phyloP scores from a whole-genome alignment of 139 green algal genomes.

The Ettlia oleoabundans region DNA sequence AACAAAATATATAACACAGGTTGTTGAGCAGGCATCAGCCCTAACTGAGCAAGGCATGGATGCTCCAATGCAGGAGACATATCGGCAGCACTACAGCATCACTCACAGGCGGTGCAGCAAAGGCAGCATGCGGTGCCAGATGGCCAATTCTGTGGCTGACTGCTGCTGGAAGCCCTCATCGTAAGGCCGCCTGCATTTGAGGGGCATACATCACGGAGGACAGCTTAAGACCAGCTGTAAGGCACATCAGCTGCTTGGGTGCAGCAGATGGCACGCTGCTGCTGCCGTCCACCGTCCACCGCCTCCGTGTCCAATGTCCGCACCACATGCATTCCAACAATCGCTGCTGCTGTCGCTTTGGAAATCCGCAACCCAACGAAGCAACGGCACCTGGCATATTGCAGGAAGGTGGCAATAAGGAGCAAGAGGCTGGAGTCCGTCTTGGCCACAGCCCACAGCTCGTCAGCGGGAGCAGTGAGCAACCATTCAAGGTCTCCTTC shows the following conservation, averaged over 20 bases:
- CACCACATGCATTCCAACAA: neutral
- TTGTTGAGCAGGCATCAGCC: neutral
- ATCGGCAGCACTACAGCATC: no score
- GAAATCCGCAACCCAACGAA: neutral
- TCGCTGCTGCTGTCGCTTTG: neutral
- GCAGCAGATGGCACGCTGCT: no score
- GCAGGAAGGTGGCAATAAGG: constrained; percentile 40
- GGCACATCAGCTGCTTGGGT: no score
- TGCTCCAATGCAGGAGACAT: no score
- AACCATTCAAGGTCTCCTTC: constrained; percentile 25
- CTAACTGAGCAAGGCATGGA: no score
- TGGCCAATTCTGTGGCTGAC: neutral
- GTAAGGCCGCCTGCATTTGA: constrained; percentile 31
- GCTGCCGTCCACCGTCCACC: no score
- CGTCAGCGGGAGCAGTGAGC: neutral
- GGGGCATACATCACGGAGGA: no score
- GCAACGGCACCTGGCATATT: constrained; percentile 12
- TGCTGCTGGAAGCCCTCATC: constrained; percentile 28
- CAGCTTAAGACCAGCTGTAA: no score
- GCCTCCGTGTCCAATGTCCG: no score
- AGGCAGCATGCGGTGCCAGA: constrained; percentile 28
- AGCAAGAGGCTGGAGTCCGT: constrained; percentile 21
- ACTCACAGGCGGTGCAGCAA: constrained; percentile 41
- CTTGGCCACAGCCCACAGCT: constrained; percentile 20
- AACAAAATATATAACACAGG: no score